Conservation (phyloP, 2,329 filamentous ascomycete species). For the Fusarium nodosum region DNA sequence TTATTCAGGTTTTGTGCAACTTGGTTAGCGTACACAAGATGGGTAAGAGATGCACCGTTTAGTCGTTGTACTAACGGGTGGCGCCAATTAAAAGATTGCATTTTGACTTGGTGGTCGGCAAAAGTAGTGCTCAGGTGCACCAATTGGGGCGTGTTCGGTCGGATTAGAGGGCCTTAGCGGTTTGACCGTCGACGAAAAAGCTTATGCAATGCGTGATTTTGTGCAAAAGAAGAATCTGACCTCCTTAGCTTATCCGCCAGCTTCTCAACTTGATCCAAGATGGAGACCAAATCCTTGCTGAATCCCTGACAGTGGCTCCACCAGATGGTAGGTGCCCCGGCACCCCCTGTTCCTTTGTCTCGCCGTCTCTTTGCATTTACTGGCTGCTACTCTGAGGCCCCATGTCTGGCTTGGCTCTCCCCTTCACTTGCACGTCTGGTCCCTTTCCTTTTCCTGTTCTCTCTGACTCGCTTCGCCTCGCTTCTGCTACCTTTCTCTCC, state of each 20-base stretch:
- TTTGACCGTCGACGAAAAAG: conserved; percentile 1
- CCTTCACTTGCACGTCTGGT: conserved; percentile 37
- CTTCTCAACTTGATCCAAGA: conserved; percentile 30
- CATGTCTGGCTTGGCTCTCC: conserved; percentile 31
- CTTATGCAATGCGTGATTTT: conserved; percentile 35
- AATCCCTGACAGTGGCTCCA: conserved; percentile 32
- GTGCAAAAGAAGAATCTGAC: conserved; percentile 34
- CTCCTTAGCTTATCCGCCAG: conserved; percentile 25
- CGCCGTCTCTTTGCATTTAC: conserved; percentile 25
- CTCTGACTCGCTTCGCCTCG: conserved; percentile 48
- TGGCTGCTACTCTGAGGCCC: conserved; percentile 30
- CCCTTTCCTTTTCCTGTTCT: conserved; percentile 46
- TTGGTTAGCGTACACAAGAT: conserved; percentile 7
- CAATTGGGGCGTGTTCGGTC: conserved; percentile 21
- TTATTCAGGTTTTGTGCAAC: conserved; percentile 15
- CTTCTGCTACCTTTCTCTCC: conserved; percentile 41
- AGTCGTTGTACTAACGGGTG: background rate
- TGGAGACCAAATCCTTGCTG: conserved; percentile 36
- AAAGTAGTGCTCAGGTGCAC: conserved; percentile 2
- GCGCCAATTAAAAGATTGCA: conserved; percentile 1
- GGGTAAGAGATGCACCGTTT: background rate
- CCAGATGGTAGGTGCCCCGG: conserved; percentile 25
- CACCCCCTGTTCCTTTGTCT: conserved; percentile 35
- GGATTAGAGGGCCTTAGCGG: conserved; percentile 23
- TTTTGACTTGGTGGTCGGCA: background rate